A percentile compares a stretch with the other conserved stretches of the same genome.
phyloP scores from a whole-genome alignment of 2,329 filamentous ascomycete genomes.

The Claviceps maximensis region DNA sequence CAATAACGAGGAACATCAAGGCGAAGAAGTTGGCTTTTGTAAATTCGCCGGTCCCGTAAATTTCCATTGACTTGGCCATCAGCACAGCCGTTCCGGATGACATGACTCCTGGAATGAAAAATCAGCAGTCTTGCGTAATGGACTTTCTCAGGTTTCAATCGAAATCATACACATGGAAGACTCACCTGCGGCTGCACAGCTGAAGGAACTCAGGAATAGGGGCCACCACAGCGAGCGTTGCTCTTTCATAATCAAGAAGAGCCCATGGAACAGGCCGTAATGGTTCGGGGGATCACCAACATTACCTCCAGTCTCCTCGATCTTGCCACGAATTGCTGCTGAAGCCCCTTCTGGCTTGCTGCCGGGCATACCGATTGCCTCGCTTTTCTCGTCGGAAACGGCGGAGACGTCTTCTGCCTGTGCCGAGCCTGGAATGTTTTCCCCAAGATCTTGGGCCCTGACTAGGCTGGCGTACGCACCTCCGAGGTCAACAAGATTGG shows the following conservation, averaged over 20 bases:
- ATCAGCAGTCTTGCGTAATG: neutral
- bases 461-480: conserved; percentile 41
- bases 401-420: conserved; percentile 2
- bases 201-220: conserved; percentile 10
- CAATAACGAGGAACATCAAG: conserved; percentile 43
- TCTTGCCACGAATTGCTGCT: neutral
- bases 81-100: conserved; percentile 27
- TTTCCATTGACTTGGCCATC: conserved; percentile 26
- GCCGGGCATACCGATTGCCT: conserved; percentile 6
- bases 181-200: conserved; percentile 16
- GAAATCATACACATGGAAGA: neutral
- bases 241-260: conserved; percentile 18
- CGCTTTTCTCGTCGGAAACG: conserved; percentile 7
- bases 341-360: conserved; percentile 6
- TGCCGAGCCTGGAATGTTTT: conserved; percentile 2
- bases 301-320: neutral
- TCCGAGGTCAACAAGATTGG: conserved; percentile 34
- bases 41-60: conserved; percentile 17
- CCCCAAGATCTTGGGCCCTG: conserved; percentile 25
- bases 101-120: conserved; percentile 19
- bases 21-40: conserved; percentile 35
- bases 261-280: conserved; percentile 16
- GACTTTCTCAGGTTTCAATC: too few species aligned
- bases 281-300: neutral
- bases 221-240: conserved; percentile 16